Evolutionary conservation across 2,329 filamentous ascomycete genomes (phyloP), one percentile per base, ranked within the genome.

Genomic region (Ascosphaera apis): DNA sequence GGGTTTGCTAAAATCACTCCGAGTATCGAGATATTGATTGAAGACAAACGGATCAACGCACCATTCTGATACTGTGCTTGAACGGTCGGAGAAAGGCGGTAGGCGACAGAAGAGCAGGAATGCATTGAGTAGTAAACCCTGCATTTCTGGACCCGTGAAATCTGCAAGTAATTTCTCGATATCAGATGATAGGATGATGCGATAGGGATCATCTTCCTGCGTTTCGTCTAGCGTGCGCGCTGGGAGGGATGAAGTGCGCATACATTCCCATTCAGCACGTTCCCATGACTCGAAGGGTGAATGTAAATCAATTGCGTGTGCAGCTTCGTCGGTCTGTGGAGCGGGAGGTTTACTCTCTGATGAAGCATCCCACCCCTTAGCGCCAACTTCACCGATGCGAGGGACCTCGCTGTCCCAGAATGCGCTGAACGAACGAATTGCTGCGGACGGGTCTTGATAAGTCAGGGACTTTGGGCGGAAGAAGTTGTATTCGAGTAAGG

Each of bases 321-420:
- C 32, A 1, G 48, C 37, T 1, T 46, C 43, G 15, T 51, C 49
- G 12, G 40, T 36, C 30, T 42, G 53, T 3, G 27, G 27, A 4
- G 55, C 43, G 30, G 64, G 59, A 1, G 62, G 30, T 13, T 41
- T 37, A 25, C 39, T 16, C 33, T 34, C 43, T 5, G 38, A 41
- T 19, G 36, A 44, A 15, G 42, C 50, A 16, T 43, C 48, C 83
- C 83, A 93, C 1, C 83, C 82, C 41, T 63, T 61, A 2, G 81
- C 74, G 2, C 60, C 62, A 1, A 55, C 47, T 45, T 95, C 86
- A 7, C 86, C 86, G 37, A 92, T 66, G 4, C 86, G 69, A 0
- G 77, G 61, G 0, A 71, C 64, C 48, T 93, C 86, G 38, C 72
- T 79, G 40, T 92, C 82, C 88, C 88, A 95, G 42, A 88, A 92